These are phyloP conservation scores for Paramecium primaurelia DNA, from an alignment of 73 alveolate genomes.

Conservation along the genomic window DNA sequence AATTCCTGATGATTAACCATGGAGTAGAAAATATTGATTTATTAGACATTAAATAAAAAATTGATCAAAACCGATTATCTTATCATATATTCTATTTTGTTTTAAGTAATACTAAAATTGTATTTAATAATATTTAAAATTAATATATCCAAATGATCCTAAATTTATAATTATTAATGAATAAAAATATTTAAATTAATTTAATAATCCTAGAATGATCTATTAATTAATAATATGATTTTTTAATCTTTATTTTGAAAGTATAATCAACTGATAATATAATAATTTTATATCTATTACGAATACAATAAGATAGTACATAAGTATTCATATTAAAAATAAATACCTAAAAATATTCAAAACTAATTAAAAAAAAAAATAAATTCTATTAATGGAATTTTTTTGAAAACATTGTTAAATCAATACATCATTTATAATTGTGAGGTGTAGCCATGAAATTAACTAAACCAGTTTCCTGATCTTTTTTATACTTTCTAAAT, in stretches of 20 bases:
- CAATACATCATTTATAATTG: not conserved
- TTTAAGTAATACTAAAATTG: not conserved
- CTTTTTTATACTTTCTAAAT: slow-evolving; percentile 23
- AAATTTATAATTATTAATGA: not conserved
- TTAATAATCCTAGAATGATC: not conserved
- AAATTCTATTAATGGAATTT: not conserved
- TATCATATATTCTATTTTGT: too few species aligned
- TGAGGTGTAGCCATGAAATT: slow-evolving; percentile 5
- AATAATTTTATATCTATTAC: too few species aligned
- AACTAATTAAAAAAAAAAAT: not conserved
- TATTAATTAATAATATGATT: not conserved
- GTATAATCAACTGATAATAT: too few species aligned
- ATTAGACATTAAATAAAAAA: not conserved
- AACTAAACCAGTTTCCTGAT: not conserved
- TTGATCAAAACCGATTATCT: not conserved
- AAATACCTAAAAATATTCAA: too few species aligned
- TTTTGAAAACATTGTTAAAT: not conserved
- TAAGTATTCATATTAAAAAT: too few species aligned
- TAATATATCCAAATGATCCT: too few species aligned
- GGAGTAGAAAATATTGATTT: slow-evolving; percentile 62
- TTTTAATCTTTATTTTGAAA: not conserved
- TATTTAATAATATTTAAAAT: too few species aligned
- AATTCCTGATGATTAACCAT: slow-evolving; percentile 46
- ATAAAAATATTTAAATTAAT: not conserved
- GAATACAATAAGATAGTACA: too few species aligned